These are phyloP conservation scores for Tephrocybe sp. DNA, from an alignment of 768 basidiomycete genomes.

Conservation along the genomic window DNA sequence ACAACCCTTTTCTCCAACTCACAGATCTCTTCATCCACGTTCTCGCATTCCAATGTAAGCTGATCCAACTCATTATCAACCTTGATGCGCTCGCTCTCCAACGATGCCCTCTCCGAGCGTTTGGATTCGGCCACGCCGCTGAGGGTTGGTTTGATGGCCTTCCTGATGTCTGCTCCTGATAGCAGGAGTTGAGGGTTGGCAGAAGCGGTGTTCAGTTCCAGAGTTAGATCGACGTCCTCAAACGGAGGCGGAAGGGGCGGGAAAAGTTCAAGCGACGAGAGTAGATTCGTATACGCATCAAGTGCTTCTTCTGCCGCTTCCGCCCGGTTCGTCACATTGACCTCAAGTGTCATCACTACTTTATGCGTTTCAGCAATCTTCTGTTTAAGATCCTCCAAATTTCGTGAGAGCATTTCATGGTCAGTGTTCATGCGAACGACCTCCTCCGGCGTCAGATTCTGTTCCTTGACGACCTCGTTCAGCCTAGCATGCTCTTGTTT, in stretches of 20 bases:
- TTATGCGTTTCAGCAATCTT: slow-evolving; percentile 77
- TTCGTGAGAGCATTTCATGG: slow-evolving; percentile 73
- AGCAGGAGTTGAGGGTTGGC: slow-evolving; percentile 71
- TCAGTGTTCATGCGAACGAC: slow-evolving; percentile 90
- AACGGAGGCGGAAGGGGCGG: slow-evolving; percentile 73
- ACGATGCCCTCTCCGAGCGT: slow-evolving; percentile 61
- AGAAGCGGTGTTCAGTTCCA: slow-evolving; percentile 80
- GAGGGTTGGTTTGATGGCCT: slow-evolving; percentile 75
- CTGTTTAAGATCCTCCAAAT: slow-evolving; percentile 72
- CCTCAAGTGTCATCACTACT: slow-evolving; percentile 76
- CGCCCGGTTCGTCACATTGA: slow-evolving; percentile 76
- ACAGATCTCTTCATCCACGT: slow-evolving; percentile 73
- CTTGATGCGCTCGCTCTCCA: slow-evolving; percentile 78
- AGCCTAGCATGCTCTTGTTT: slow-evolving; percentile 65
- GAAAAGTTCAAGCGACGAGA: slow-evolving; percentile 75
- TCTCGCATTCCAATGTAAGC: slow-evolving; percentile 74
- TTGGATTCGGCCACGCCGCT: slow-evolving; percentile 70
- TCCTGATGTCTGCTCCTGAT: slow-evolving; percentile 67
- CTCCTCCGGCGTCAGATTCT: slow-evolving; percentile 91
- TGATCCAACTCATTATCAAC: slow-evolving; percentile 85
- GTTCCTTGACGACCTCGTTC: slow-evolving; percentile 68
- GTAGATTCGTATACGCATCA: slow-evolving; percentile 73
- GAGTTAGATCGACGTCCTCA: slow-evolving; percentile 69
- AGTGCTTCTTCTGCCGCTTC: slow-evolving; percentile 82
- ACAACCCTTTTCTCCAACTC: slow-evolving; percentile 75